Conservation (phyloP, 1,284 basidiomycete genomes). For the Sporisorium sorghi region DNA sequence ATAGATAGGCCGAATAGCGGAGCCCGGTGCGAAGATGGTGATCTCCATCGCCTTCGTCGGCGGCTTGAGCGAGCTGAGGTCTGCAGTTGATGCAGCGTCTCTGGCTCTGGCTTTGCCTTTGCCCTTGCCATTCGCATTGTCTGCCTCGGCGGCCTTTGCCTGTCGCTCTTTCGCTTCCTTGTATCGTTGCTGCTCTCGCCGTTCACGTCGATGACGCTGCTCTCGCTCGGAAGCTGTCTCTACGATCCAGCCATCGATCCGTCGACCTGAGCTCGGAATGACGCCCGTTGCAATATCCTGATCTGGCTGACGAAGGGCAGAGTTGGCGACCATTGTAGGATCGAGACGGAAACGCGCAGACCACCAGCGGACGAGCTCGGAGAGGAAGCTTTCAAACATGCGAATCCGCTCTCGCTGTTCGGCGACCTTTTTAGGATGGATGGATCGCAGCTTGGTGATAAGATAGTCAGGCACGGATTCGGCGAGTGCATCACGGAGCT, state of each 20-base stretch:
- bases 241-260: slow-evolving; percentile 66
- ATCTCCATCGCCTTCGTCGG: slow-evolving; percentile 69
- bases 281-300: slow-evolving; percentile 58
- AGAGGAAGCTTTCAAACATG: slow-evolving; percentile 66
- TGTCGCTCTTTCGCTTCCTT: slow-evolving; percentile 30
- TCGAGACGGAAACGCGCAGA: slow-evolving; percentile 58
- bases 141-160: slow-evolving; percentile 1
- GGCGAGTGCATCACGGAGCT: slow-evolving; percentile 75
- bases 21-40: slow-evolving; percentile 68
- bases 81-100: slow-evolving; percentile 5
- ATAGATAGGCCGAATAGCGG: slow-evolving; percentile 55
- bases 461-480: slow-evolving; percentile 57
- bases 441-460: slow-evolving; percentile 59
- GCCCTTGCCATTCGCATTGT: slow-evolving; percentile 27
- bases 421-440: slow-evolving; percentile 63
- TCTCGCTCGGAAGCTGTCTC: slow-evolving; percentile 60
- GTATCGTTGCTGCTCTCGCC: slow-evolving; percentile 32
- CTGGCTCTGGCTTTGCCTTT: slow-evolving; percentile 17
- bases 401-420: slow-evolving; percentile 66
- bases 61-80: slow-evolving; percentile 12
- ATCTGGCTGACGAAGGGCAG: slow-evolving; percentile 64
- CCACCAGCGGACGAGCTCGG: slow-evolving; percentile 66
- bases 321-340: slow-evolving; percentile 51
- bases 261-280: slow-evolving; percentile 42
- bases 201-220: slow-evolving; percentile 55